Conservation (phyloP, 23 red algal genomes). For the Pyropia yezoensis region DNA sequence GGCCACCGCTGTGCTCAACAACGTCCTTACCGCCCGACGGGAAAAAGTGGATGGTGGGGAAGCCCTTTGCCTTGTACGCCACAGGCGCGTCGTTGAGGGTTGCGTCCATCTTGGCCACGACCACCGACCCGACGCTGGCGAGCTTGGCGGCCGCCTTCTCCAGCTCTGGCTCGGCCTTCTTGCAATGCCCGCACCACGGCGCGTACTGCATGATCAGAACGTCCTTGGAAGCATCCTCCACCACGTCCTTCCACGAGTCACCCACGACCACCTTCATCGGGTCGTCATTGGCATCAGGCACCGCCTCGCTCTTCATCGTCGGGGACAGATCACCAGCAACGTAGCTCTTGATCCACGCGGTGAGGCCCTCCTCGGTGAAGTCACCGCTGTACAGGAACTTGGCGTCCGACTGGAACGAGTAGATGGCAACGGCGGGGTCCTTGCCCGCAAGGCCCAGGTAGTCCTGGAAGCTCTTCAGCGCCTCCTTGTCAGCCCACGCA, state of each 20-base stretch:
- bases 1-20: constrained; percentile 49
- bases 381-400: constrained; percentile 56
- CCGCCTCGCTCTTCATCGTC: constrained; percentile 43
- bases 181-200: constrained; percentile 94
- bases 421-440: constrained; percentile 45
- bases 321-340: constrained; percentile 42
- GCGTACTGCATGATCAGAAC: constrained; percentile 96
- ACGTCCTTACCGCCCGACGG: constrained; percentile 41
- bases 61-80: constrained; percentile 79
- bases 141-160: constrained; percentile 82
- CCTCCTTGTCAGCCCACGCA: constrained; percentile 39
- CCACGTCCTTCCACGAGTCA: constrained; percentile 68
- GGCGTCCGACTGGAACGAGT: constrained; percentile 47
- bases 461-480: constrained; percentile 67
- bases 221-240: constrained; percentile 71
- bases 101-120: constrained; percentile 97
- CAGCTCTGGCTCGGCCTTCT: constrained; percentile 63
- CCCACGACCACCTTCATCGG: constrained; percentile 81
- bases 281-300: constrained; percentile 55
- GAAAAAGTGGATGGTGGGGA: constrained; percentile 85
- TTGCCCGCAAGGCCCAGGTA: constrained; percentile 49
- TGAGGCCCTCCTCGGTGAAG: constrained; percentile 25
- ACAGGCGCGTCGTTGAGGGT: constrained; percentile 86
- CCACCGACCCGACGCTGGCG: constrained; percentile 45
- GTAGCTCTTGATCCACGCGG: constrained; percentile 32